These are phyloP conservation scores for Xylariales sp. DNA, from an alignment of 2,329 filamentous ascomycete species.

Conservation along the genomic window DNA sequence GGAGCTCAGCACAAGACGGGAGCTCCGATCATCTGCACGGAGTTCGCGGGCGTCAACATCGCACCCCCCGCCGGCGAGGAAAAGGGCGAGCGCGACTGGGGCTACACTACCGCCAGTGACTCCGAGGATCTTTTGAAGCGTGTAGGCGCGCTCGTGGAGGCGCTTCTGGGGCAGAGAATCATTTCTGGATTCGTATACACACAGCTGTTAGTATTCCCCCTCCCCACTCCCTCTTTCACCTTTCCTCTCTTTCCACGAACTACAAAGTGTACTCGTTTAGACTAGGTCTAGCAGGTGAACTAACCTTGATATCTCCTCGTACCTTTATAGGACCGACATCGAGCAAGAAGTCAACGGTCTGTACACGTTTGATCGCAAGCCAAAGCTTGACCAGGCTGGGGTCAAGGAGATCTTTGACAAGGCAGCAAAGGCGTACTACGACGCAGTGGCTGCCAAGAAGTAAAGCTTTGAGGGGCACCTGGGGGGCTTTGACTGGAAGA, in stretches of 20 bases:
- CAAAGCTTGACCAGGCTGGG: constrained; percentile 53
- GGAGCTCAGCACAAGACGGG: constrained; percentile 47
- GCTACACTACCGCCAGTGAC: constrained; percentile 62
- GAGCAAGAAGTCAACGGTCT: constrained; percentile 67
- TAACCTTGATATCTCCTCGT: constrained; percentile 1
- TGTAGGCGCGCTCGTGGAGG: constrained; percentile 55
- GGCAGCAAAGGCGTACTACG: constrained; percentile 42
- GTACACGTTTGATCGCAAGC: constrained; percentile 57
- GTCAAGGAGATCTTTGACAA: constrained; percentile 56
- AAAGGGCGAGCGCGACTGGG: constrained; percentile 53
- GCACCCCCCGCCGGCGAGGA: constrained; percentile 36
- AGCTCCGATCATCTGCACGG: constrained; percentile 60
- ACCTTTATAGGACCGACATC: constrained; percentile 45
- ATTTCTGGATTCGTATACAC: constrained; percentile 64
- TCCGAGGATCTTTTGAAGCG: constrained; percentile 54
- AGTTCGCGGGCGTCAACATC: constrained; percentile 67
- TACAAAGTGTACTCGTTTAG: too few relatives aligned
- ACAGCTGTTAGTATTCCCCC: constrained; percentile 53
- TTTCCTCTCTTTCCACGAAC: too few relatives aligned
- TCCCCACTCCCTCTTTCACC: too few relatives aligned
- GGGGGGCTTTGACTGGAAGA: too few relatives aligned
- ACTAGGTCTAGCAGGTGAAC: too few relatives aligned
- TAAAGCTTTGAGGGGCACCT: too few relatives aligned
- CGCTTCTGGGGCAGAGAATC: constrained; percentile 50
- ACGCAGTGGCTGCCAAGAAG: constrained; percentile 14